Base-by-base conservation (phyloP, 2,329 filamentous ascomycete species). In the Apiospora pterosperma region DNA sequence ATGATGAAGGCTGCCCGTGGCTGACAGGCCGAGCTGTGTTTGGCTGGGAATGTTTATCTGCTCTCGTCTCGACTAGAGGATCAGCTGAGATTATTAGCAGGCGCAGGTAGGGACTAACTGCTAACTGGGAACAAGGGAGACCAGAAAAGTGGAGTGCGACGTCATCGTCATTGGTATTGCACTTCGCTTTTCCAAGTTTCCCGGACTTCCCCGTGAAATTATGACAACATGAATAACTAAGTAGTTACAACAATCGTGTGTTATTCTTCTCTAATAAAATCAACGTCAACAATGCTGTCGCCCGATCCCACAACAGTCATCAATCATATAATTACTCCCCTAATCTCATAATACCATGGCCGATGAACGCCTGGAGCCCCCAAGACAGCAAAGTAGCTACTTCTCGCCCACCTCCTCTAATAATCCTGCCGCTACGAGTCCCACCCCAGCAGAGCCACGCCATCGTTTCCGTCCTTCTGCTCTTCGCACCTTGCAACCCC, bases 391-490 rank as follows among this genome's bases (percentile, higher is more conserved):
- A n/a, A 55, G 48, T 19, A 55, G 48, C 28, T 55, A 55, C 48
- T 55, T 55, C 28, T 7, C 48, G 5, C 25, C 25, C 28, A 28
- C 34, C 48, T n/a, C 48, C n/a, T n/a, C 16, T 8, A 52, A 31
- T 8, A 31, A 31, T n/a, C 16, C 48, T 10, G 25, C 48, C 42
- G 23, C 23, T 44, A 1, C 21, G 21, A n/a, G n/a, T n/a, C n/a
- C n/a, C n/a, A n/a, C 48, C 16, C 48, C 48, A n/a, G 48, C 28
- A 55, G 48, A 55, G 28, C 48, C 48, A 28, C 48, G 48, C 48
- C 48, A 55, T 28, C 48, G 48, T n/a, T 55, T 55, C 48, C 48
- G 48, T n/a, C 48, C 48, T n/a, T n/a, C n/a, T n/a, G n/a, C n/a
- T 16, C 59, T 61, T 28, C 59, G 59, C 14, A 28, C 59, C 36